Conservation (phyloP, 106 monocot species). For the Allium cepa region DNA sequence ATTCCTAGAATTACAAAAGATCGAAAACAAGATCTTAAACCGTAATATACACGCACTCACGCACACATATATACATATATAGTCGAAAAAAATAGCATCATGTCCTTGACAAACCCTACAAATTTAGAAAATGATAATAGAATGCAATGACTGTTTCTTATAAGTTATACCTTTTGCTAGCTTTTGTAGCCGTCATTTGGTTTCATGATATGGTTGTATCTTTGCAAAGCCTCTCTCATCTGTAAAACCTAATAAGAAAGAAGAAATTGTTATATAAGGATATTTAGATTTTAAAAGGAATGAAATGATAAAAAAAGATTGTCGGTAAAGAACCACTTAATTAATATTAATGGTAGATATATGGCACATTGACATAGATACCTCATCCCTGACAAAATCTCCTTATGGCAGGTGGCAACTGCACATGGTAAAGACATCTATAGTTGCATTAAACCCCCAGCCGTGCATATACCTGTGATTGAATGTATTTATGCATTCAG, state of each 20-base stretch:
- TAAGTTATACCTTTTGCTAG: conserved; percentile 74
- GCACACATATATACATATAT: too few species aligned
- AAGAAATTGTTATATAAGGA: too few species aligned
- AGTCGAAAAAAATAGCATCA: not conserved
- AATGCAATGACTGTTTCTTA: not conserved
- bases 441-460: conserved; percentile 79
- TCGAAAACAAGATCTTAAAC: too few species aligned
- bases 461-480: conserved; percentile 52
- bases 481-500: not conserved
- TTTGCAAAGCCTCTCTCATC: conserved; percentile 63
- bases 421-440: conserved; percentile 89
- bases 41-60: too few species aligned
- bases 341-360: too few species aligned
- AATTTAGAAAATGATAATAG: not conserved
- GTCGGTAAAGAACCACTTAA: too few species aligned
- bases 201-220: conserved; percentile 60
- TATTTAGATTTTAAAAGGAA: conserved; percentile 4
- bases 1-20: too few species aligned
- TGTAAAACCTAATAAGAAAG: conserved; percentile 37
- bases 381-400: conserved; percentile 63
- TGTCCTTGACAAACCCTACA: not conserved
- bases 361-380: conserved; percentile 11
- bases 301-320: too few species aligned
- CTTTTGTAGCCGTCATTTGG: conserved; percentile 64
- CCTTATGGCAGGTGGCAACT: conserved; percentile 64